Percentiles rank a stretch among this genome's conserved stretches.
These are phyloP conservation scores for Nothophaeocryptopus gaeumannii DNA, from an alignment of 2,329 filamentous ascomycete species.

Conservation along the genomic window DNA sequence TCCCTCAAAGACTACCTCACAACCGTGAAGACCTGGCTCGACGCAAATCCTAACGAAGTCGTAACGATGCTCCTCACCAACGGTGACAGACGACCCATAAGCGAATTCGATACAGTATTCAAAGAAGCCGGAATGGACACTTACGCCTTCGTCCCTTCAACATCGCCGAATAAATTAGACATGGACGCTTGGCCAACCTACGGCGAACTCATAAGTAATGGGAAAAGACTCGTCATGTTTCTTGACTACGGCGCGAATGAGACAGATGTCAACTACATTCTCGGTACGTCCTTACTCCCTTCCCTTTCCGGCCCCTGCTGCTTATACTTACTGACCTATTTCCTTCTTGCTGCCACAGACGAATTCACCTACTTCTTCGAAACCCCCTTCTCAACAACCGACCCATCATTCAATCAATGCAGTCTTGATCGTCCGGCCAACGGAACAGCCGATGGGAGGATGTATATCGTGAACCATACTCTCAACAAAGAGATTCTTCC, in stretches of 20 bases:
- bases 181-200: conserved; percentile 77
- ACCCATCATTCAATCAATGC: conserved; percentile 43
- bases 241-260: conserved; percentile 81
- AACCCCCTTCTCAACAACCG: conserved; percentile 40
- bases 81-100: conserved; percentile 52
- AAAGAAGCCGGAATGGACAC: conserved; percentile 50
- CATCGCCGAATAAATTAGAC: conserved; percentile 25
- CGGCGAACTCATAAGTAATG: conserved; percentile 63
- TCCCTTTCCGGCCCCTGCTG: conserved; percentile 50
- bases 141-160: conserved; percentile 39
- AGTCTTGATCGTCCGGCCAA: conserved; percentile 44
- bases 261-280: conserved; percentile 71
- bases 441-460: conserved; percentile 39
- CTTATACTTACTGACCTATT: neutral
- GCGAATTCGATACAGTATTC: conserved; percentile 44
- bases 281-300: conserved; percentile 42
- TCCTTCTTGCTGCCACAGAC: neutral
- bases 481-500: conserved; percentile 41
- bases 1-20: conserved; percentile 53
- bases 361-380: conserved; percentile 45
- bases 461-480: conserved; percentile 51
- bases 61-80: conserved; percentile 83
- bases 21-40: conserved; percentile 59
- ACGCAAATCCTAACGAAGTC: conserved; percentile 72
- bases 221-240: conserved; percentile 70